These are phyloP conservation scores for Anthoceros angustus DNA, from an alignment of 225 moss, liverwort and hornwort species.

Conservation along the genomic window DNA sequence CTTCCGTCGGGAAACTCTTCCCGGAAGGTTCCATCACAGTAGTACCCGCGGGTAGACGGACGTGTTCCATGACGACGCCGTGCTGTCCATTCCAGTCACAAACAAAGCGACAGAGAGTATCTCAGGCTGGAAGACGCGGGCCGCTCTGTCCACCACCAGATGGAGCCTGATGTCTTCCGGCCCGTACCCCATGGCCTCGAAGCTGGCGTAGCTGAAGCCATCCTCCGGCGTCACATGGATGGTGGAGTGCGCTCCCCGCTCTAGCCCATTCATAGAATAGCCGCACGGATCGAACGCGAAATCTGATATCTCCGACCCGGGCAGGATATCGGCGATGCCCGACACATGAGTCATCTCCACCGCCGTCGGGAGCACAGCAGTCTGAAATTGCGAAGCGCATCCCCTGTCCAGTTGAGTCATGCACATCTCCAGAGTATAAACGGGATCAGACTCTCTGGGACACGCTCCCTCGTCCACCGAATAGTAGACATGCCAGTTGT, in stretches of 20 bases:
- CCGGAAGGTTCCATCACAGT: conserved; percentile 55
- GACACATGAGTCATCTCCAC: conserved; percentile 48
- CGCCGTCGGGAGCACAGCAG: conserved; percentile 22
- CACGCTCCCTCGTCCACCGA: not conserved
- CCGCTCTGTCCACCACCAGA: conserved; percentile 29
- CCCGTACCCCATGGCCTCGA: conserved; percentile 73
- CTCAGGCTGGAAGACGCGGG: conserved; percentile 37
- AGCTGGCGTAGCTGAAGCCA: conserved; percentile 71
- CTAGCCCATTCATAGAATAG: conserved; percentile 76
- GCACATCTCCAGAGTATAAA: conserved; percentile 66
- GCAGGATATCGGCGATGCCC: conserved; percentile 36
- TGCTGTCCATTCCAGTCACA: conserved; percentile 20
- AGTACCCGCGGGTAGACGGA: conserved; percentile 32
- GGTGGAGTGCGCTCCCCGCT: conserved; percentile 58
- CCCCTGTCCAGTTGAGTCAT: conserved; percentile 53
- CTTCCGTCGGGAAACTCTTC: conserved; percentile 55
- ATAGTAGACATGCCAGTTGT: conserved; percentile 63
- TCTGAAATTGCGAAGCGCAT: conserved; percentile 34
- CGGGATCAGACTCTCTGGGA: conserved; percentile 10
- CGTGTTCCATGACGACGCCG: conserved; percentile 26
- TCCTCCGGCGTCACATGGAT: conserved; percentile 76
- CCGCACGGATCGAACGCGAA: conserved; percentile 78
- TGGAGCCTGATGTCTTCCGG: conserved; percentile 36
- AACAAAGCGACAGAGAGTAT: conserved; percentile 55
- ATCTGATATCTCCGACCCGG: conserved; percentile 45